These are phyloP conservation scores for Trifolium pratense DNA, from an alignment of 306 rosid genomes.

Conservation along the genomic window DNA sequence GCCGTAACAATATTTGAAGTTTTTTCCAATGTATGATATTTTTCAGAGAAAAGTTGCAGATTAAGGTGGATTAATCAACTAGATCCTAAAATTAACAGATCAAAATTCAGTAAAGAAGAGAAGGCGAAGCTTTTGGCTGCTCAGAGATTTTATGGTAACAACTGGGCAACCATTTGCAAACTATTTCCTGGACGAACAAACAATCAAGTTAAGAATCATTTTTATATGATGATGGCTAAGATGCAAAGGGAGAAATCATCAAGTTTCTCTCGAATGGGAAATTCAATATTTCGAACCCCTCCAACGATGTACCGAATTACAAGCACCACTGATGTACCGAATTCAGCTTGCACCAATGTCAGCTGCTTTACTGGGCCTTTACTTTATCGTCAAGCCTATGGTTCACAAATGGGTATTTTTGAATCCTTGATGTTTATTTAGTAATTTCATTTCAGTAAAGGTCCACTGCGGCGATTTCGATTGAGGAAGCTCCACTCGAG, in stretches of 20 bases:
- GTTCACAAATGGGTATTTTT: slow-evolving; percentile 31
- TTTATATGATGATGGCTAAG: slow-evolving; percentile 82
- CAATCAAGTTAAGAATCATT: slow-evolving; percentile 84
- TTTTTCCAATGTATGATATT: too few species aligned
- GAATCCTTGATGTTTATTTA: too few species aligned
- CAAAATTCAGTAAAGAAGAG: slow-evolving; percentile 67
- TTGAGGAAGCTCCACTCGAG: too few species aligned
- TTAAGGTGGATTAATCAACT: slow-evolving; percentile 90
- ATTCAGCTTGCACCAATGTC: slow-evolving; percentile 65
- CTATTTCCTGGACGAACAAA: slow-evolving; percentile 84
- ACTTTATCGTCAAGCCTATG: slow-evolving; percentile 35
- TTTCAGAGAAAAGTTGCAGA: slow-evolving; percentile 85
- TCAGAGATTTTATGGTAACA: slow-evolving; percentile 74
- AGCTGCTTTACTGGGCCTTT: slow-evolving; percentile 44
- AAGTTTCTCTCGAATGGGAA: slow-evolving; percentile 54
- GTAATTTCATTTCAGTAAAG: too few species aligned
- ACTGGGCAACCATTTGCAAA: slow-evolving; percentile 79
- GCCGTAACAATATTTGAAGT: background rate
- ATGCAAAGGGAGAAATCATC: slow-evolving; percentile 60
- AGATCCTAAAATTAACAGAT: slow-evolving; percentile 71
- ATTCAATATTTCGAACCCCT: slow-evolving; percentile 21
- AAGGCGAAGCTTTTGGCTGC: slow-evolving; percentile 65
- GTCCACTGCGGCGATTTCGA: too few species aligned
- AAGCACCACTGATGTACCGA: slow-evolving; percentile 58
- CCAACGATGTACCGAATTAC: too few species aligned